Evolutionary conservation across 176 grass and related monocot genomes (phyloP).

Genomic region (Oryza australiensis): DNA sequence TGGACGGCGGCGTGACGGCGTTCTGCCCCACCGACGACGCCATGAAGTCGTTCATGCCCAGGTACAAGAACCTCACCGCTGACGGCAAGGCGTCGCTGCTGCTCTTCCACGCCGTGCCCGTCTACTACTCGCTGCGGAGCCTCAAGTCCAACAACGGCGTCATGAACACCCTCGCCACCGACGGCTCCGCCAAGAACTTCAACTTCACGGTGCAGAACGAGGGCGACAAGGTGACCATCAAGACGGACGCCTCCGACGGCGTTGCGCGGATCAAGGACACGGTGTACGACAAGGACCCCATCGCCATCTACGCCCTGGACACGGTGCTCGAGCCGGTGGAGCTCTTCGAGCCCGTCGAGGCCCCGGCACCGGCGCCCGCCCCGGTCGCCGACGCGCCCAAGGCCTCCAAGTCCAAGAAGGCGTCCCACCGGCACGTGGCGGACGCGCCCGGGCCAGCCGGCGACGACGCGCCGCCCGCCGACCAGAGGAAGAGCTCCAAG

Average conservation of each 20-base stretch:
- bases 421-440: slow-evolving; percentile 37
- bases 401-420: slow-evolving; percentile 24
- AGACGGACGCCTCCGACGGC: slow-evolving; percentile 45
- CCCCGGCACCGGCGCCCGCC: slow-evolving; percentile 31
- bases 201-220: slow-evolving; percentile 86
- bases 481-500: slow-evolving; percentile 56
- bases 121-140: slow-evolving; percentile 63
- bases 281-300: slow-evolving; percentile 64
- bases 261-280: slow-evolving; percentile 47
- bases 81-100: slow-evolving; percentile 74
- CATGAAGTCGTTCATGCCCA: slow-evolving; percentile 54
- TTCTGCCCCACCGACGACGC: slow-evolving; percentile 77
- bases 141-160: slow-evolving; percentile 85
- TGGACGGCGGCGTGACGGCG: slow-evolving; percentile 57
- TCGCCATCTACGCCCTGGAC: slow-evolving; percentile 65
- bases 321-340: slow-evolving; percentile 64
- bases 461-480: slow-evolving; percentile 38
- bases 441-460: slow-evolving; percentile 51
- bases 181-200: slow-evolving; percentile 67
- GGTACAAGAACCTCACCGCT: slow-evolving; percentile 65
- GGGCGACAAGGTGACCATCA: slow-evolving; percentile 65
- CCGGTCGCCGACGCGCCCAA: slow-evolving; percentile 52
- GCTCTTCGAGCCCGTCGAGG: slow-evolving; percentile 56
- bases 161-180: slow-evolving; percentile 88
- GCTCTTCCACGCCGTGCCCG: slow-evolving; percentile 75